Percentiles rank a stretch among this genome's conserved stretches.
These are phyloP conservation scores for Aleurites moluccanus DNA, from an alignment of 441 rosid species.

Conservation along the genomic window DNA sequence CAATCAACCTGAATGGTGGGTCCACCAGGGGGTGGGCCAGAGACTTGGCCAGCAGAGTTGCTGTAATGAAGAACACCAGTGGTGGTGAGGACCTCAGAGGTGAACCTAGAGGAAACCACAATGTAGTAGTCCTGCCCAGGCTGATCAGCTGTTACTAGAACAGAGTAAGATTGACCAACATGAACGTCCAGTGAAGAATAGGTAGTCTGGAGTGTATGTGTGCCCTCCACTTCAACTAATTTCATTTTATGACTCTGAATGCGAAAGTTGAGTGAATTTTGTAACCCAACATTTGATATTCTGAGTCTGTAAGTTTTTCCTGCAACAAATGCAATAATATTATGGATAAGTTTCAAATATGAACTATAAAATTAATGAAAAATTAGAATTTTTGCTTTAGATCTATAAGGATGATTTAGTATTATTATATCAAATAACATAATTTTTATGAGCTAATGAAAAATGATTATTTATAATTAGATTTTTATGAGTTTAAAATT, in stretches of 20 bases:
- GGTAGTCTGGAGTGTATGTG: slow-evolving; percentile 75
- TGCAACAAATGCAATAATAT: slow-evolving; percentile 16
- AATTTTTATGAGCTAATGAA: no score
- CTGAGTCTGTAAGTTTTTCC: slow-evolving; percentile 88
- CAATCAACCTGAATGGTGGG: slow-evolving; percentile 80
- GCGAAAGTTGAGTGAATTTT: slow-evolving; percentile 71
- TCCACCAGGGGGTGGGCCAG: slow-evolving; percentile 75
- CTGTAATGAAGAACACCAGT: slow-evolving; percentile 70
- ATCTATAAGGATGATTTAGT: no score
- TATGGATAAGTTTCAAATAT: neutral
- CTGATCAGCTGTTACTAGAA: slow-evolving; percentile 84
- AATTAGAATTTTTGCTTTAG: neutral
- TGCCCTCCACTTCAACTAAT: slow-evolving; percentile 93
- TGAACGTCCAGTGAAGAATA: slow-evolving; percentile 83
- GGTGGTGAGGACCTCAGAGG: slow-evolving; percentile 49
- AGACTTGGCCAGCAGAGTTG: slow-evolving; percentile 66
- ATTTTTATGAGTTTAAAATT: no score
- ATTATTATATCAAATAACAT: no score
- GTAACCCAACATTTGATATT: slow-evolving; percentile 87
- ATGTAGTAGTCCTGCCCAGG: slow-evolving; percentile 77
- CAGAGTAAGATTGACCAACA: slow-evolving; percentile 82
- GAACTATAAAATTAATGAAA: neutral
- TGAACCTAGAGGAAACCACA: slow-evolving; percentile 82
- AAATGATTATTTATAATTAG: no score
- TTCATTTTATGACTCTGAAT: slow-evolving; percentile 81